phyloP scores from a whole-genome alignment of 257 asterid species.

The Nicotiana paniculata region DNA sequence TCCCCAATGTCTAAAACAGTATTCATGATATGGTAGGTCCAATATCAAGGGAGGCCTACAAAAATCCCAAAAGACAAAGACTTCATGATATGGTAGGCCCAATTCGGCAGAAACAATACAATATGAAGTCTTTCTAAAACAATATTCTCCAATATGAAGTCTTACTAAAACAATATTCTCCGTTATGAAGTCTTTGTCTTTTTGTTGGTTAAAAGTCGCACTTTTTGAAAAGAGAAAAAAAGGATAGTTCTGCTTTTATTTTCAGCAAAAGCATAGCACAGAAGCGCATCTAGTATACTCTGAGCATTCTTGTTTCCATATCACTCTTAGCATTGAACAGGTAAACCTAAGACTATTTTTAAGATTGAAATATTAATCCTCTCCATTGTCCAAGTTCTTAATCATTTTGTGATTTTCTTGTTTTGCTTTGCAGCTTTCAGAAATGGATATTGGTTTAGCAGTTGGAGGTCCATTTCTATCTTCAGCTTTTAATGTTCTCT shows the following conservation, averaged over 20 bases:
- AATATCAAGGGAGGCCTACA: too few relatives aligned
- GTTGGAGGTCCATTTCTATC: slow-evolving; percentile 6
- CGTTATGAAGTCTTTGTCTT: not conserved
- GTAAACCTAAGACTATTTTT: not conserved
- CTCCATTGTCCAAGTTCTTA: not conserved
- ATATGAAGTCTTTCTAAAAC: too few relatives aligned
- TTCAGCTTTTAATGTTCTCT: not conserved
- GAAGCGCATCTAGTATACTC: too few relatives aligned
- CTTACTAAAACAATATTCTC: too few relatives aligned
- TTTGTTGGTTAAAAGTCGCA: not conserved
- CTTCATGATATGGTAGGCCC: too few relatives aligned
- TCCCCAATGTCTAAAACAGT: too few relatives aligned
- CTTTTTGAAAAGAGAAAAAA: not conserved
- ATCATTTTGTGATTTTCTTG: not conserved
- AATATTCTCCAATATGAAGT: too few relatives aligned
- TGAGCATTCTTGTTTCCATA: not conserved
- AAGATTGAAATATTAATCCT: not conserved
- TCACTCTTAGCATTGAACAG: not conserved
- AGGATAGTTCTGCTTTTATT: not conserved
- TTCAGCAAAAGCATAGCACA: not conserved
- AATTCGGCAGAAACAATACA: too few relatives aligned
- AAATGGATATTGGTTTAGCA: not conserved
- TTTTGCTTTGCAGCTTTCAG: not conserved
- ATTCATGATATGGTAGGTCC: too few relatives aligned
- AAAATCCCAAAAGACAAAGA: too few relatives aligned